Base-by-base conservation (phyloP, 192 early-diverging fungal genomes). In the Umbelopsis sp. region DNA sequence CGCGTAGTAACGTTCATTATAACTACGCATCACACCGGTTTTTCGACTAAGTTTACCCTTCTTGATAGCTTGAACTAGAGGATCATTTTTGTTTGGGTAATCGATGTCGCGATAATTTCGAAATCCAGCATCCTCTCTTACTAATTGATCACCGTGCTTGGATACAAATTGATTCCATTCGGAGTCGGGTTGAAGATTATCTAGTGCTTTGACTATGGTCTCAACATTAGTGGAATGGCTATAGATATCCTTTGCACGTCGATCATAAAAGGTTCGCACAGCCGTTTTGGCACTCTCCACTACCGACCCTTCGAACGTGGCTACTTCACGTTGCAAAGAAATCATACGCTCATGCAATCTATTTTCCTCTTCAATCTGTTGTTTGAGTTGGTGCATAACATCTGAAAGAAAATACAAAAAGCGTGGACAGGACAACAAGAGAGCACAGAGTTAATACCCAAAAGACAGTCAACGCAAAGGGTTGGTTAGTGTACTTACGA, bases 101-200 rank as follows among this genome's bases (percentile, higher is more conserved):
- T 81, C 71, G 21, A 84, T 62, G n/a, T 80, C 72, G 2, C 76
- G 73, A 11, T 75, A 78, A 43, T 72, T 62, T 21, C 76, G 76
- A 10, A 59, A 54, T 10, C 52, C 50, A 22, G 62, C 45, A 14
- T 85, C 69, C 62, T 76, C 77, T 56, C 78, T 68, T 3, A 85
- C 81, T 21, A 85, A 65, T 11, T 78, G 79, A 9, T 82, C 73
- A 11, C 70, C 71, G 43, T 82, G 45, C 41, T 66, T 44, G 29
- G 76, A 70, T 14, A 72, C 47, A 70, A 85, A 83, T 14, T 69
- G 52, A 25, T 25, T 54, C 84, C 84, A 85, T 69, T 85, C 81
- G 3, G 70, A 65, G 43, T 81, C 77, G 5, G 80, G 79, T 36
- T 79, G 65, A 0, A 81, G 49, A 24, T 53, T 56, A 59, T 80